Conservation (phyloP, 352 stramenopile genomes). For the Phytophthora ohioensis region DNA sequence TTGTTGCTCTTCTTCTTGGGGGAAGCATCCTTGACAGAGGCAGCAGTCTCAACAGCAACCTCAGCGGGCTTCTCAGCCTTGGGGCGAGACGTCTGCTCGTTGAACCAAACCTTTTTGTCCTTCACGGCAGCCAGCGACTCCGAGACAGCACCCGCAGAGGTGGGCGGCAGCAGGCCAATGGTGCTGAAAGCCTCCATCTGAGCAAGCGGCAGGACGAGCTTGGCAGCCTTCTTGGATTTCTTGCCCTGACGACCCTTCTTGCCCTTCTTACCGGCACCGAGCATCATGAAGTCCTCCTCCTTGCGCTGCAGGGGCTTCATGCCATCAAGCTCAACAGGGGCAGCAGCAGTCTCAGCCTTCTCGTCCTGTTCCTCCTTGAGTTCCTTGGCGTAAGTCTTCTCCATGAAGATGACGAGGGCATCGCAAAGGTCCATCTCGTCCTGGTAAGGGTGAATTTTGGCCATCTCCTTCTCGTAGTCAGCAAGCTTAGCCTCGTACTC, state of each 20-base stretch:
- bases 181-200: conserved; percentile 93
- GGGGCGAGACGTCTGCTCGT: conserved; percentile 65
- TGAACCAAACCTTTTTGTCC: conserved; percentile 95
- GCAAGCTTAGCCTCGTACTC: conserved; percentile 96
- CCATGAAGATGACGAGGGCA: conserved; percentile 93
- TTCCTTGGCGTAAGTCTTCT: conserved; percentile 92
- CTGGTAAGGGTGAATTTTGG: conserved; percentile 97
- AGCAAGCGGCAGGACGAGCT: conserved; percentile 80
- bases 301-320: conserved; percentile 93
- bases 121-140: conserved; percentile 94
- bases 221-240: conserved; percentile 83
- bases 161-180: conserved; percentile 91
- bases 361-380: conserved; percentile 63
- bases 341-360: conserved; percentile 44
- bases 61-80: conserved; percentile 49
- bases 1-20: conserved; percentile 79
- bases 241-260: conserved; percentile 73
- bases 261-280: conserved; percentile 71
- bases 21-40: conserved; percentile 43
- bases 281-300: conserved; percentile 87
- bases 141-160: conserved; percentile 81
- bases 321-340: conserved; percentile 89
- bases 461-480: conserved; percentile 96
- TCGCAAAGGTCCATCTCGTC: conserved; percentile 97
- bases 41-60: conserved; percentile 24